Evolutionary conservation across 2,329 filamentous ascomycete species (phyloP), one percentile per base, ranked within the genome.

Genomic region (Penicillium fuscoglaucum): DNA sequence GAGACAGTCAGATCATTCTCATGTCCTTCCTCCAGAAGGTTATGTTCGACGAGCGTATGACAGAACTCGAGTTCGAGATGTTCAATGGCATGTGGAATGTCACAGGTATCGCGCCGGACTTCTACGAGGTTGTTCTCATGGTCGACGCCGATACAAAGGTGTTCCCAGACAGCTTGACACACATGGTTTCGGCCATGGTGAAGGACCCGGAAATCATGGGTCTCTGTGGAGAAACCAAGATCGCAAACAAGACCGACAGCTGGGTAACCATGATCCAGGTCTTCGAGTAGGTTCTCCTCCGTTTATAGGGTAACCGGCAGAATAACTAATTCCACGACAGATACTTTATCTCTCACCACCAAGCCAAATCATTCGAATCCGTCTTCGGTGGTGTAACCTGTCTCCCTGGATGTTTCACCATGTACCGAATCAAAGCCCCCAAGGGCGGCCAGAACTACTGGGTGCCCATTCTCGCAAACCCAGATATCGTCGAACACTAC

Each of bases 11-110:
- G 76, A 97, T 99, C 71, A 95, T 99, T 68, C 84, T 99, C 66
- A 99, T 99, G 95, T 97, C 93, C 6, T 99, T 99, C 83, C 80
- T 99, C 67, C 95, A 99, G 74, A 99, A 99, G 80, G 95, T 99
- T 72, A 99, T 99, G 95, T 99, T 99, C 70, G 95, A 99, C 74
- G 96, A 99, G 79, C 90, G 95, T 61, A 99, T 99, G 95, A 99
- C 96, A 19, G 93, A 99, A 76, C 88, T 99, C 52, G 95, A 99
- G 76, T 99, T 92, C 72, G 95, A 99, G 74, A 98, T 99, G 90
- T 99, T 99, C 82, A 99, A 98, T 74, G 95, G 95, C 54, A 83
- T 99, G 63, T 99, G 93, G 93, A 96, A 96, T 76, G 91, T 99
- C 45, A 99, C 95, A 19, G 96, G 96, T 67, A 98, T 99, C 63